Conservation (phyloP, 768 basidiomycete genomes). For the Boletus subparvulus region DNA sequence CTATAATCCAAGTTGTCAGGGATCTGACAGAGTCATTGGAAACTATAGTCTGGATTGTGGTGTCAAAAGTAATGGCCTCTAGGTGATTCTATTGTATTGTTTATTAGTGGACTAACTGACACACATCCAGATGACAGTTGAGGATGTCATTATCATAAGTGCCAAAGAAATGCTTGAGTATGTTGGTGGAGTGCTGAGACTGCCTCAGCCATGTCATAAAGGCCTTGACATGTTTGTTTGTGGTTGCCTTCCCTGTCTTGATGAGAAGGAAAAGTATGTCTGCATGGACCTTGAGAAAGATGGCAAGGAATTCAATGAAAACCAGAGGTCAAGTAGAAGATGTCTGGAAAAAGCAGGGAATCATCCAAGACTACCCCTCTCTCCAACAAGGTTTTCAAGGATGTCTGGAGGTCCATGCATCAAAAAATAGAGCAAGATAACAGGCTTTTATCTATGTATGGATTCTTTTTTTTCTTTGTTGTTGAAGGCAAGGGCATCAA, state of each 20-base stretch:
- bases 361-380: not conserved
- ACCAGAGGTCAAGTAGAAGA: not conserved
- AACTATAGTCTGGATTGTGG: too few relatives aligned
- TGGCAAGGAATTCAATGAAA: not conserved
- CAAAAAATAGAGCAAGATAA: too few relatives aligned
- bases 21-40: too few relatives aligned
- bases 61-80: too few relatives aligned
- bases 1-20: too few relatives aligned
- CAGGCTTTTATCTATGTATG: not conserved
- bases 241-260: not conserved
- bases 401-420: not conserved
- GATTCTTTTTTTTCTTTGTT: constrained; percentile 10
- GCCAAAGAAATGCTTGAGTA: too few relatives aligned
- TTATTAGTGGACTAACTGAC: too few relatives aligned
- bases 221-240: not conserved
- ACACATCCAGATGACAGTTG: too few relatives aligned
- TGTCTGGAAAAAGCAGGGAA: too few relatives aligned
- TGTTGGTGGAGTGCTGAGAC: too few relatives aligned
- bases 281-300: not conserved
- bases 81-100: too few relatives aligned
- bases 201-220: not conserved
- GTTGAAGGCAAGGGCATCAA: constrained; percentile 16
- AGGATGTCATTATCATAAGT: too few relatives aligned
- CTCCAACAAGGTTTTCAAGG: not conserved
- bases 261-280: not conserved